These are phyloP conservation scores for Candida tropicalis DNA, from an alignment of 1,139 yeast species.

Conservation along the genomic window DNA sequence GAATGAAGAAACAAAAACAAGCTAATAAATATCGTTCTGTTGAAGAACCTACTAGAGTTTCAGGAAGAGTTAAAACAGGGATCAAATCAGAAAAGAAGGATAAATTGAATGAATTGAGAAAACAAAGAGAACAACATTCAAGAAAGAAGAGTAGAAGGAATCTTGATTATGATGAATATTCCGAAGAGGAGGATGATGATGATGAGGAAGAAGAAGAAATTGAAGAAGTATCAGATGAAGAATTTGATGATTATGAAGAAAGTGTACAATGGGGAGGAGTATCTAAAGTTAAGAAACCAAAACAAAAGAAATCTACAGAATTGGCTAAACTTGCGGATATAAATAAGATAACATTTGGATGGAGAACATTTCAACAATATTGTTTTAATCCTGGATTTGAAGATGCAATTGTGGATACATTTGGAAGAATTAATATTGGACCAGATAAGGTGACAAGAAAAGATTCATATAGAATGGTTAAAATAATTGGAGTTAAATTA, in stretches of 20 bases:
- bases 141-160: conserved; percentile 30
- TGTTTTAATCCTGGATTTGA: conserved; percentile 84
- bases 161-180: conserved; percentile 41
- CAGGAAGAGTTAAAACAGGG: conserved; percentile 22
- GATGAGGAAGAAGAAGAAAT: conserved; percentile 47
- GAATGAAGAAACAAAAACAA: conserved; percentile 63
- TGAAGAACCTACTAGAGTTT: conserved; percentile 24
- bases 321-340: conserved; percentile 57
- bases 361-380: conserved; percentile 71
- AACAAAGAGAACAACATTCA: conserved; percentile 73
- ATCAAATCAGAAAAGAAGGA: conserved; percentile 42
- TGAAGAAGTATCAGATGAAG: conserved; percentile 42
- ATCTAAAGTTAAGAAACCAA: conserved; percentile 24
- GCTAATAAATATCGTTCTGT: conserved; percentile 30
- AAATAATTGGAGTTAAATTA: conserved; percentile 64
- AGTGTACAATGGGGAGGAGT: conserved; percentile 55
- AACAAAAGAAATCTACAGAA: conserved; percentile 29
- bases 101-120: conserved; percentile 79
- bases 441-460: conserved; percentile 60
- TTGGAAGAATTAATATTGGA: conserved; percentile 82
- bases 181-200: conserved; percentile 37
- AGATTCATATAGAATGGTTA: conserved; percentile 83
- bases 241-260: conserved; percentile 45
- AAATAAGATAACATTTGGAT: conserved; percentile 73
- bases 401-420: conserved; percentile 69